These are phyloP conservation scores for Dactylellina leptospora DNA, from an alignment of 2,329 filamentous ascomycete genomes.

Conservation along the genomic window DNA sequence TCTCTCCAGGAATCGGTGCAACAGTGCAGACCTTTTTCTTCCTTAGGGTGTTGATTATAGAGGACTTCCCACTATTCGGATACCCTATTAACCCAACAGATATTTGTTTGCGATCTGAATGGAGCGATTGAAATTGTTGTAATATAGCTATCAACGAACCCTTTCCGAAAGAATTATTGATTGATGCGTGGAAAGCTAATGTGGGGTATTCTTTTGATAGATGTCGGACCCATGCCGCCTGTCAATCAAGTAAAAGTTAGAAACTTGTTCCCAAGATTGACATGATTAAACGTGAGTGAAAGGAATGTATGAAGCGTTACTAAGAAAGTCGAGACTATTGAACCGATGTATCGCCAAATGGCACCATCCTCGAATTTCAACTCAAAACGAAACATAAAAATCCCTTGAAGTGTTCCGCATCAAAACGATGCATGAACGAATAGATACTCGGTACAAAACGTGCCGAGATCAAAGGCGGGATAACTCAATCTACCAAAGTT, in stretches of 20 bases:
- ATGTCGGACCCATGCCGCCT: constrained; percentile 92
- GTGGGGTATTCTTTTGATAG: constrained; percentile 93
- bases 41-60: constrained; percentile 93
- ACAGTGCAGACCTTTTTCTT: constrained; percentile 95
- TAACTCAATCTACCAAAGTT: constrained; percentile 94
- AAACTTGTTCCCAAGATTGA: constrained; percentile 37
- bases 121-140: constrained; percentile 88
- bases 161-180: constrained; percentile 97
- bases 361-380: constrained; percentile 71
- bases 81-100: constrained; percentile 89
- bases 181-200: constrained; percentile 89
- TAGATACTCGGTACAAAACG: constrained; percentile 52
- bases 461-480: constrained; percentile 70
- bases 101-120: constrained; percentile 91
- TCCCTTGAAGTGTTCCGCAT: constrained; percentile 61
- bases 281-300: constrained; percentile 57
- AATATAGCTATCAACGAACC: constrained; percentile 91
- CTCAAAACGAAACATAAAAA: constrained; percentile 88
- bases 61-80: constrained; percentile 94
- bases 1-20: constrained; percentile 94
- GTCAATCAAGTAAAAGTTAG: constrained; percentile 53
- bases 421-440: constrained; percentile 61
- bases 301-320: constrained; percentile 91
- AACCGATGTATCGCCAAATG: constrained; percentile 61
- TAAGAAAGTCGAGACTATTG: constrained; percentile 87